Evolutionary conservation across 345 rosid genomes (phyloP).

Genomic region (Populus davidiana): DNA sequence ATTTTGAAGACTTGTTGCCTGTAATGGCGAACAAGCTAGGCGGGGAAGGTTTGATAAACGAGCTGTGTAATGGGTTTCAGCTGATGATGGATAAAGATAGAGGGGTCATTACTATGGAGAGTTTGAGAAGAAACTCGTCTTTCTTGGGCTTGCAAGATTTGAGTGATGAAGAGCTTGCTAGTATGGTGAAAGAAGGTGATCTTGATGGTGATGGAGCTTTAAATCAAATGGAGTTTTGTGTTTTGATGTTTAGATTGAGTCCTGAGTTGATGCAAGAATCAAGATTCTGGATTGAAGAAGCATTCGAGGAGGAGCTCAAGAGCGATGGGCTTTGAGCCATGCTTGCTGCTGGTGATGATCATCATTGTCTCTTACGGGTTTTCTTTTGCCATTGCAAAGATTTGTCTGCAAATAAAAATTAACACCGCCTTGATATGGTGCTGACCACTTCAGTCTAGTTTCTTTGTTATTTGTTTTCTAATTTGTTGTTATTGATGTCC

Average conservation of each 20-base stretch:
- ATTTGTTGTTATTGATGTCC: background rate
- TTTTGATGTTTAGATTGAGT: slow-evolving; percentile 82
- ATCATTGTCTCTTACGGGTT: background rate
- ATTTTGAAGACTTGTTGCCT: slow-evolving; percentile 68
- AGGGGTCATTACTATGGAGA: slow-evolving; percentile 72
- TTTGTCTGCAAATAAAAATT: background rate
- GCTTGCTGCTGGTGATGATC: background rate
- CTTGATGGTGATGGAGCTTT: slow-evolving; percentile 69
- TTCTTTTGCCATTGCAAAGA: background rate
- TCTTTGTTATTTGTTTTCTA: background rate
- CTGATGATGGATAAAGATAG: slow-evolving; percentile 60
- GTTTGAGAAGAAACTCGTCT: slow-evolving; percentile 52
- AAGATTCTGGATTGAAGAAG: slow-evolving; percentile 52
- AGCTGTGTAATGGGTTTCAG: slow-evolving; percentile 78
- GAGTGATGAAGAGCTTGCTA: slow-evolving; percentile 63
- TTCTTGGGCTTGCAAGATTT: slow-evolving; percentile 64
- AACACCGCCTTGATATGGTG: background rate
- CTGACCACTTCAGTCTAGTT: background rate
- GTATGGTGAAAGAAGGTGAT: slow-evolving; percentile 73
- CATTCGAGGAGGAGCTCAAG: slow-evolving; percentile 46
- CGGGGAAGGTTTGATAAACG: slow-evolving; percentile 69
- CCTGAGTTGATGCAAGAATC: slow-evolving; percentile 86
- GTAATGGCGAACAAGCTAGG: slow-evolving; percentile 76
- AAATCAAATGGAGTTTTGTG: slow-evolving; percentile 89
- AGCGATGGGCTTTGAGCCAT: background rate